Conservation (phyloP, 768 basidiomycete genomes). For the Phlegmacium glaucopus region DNA sequence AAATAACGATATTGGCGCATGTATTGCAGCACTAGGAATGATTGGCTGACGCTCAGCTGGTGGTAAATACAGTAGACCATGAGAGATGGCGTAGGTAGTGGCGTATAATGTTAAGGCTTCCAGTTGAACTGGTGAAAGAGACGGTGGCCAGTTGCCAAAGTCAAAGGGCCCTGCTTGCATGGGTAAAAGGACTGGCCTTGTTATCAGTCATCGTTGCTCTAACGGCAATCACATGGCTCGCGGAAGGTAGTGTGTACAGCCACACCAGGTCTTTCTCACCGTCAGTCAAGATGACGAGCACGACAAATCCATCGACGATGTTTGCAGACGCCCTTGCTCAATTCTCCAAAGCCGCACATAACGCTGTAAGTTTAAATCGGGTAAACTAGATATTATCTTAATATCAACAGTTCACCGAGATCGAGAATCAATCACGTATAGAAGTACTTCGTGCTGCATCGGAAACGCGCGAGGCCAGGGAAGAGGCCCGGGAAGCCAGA, state of each 20-base stretch:
- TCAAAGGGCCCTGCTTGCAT: constrained; percentile 28
- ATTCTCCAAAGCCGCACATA: constrained; percentile 27
- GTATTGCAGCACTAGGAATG: constrained; percentile 69
- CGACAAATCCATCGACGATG: constrained; percentile 22
- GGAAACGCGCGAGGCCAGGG: constrained; percentile 46
- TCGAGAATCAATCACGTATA: constrained; percentile 52
- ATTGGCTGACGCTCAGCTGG: constrained; percentile 43
- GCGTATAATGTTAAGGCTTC: constrained; percentile 60
- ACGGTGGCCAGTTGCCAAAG: constrained; percentile 74
- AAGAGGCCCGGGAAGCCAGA: too few species aligned
- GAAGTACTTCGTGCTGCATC: constrained; percentile 47
- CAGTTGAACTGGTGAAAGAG: constrained; percentile 53
- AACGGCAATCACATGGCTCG: too few species aligned
- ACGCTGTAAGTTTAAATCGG: constrained; percentile 25
- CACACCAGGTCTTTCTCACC: too few species aligned
- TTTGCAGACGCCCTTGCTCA: constrained; percentile 26
- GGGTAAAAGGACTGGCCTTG: too few species aligned
- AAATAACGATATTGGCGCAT: constrained; percentile 86
- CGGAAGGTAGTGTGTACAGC: too few species aligned
- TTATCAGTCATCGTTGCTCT: too few species aligned
- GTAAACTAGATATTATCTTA: too few species aligned
- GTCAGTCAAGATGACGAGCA: constrained; percentile 5
- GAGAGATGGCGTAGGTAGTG: constrained; percentile 80
- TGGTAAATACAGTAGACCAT: constrained; percentile 83
- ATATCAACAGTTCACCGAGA: constrained; percentile 43